Base-by-base conservation (phyloP, 1,139 yeast species). In the Geotrichum candidum region DNA sequence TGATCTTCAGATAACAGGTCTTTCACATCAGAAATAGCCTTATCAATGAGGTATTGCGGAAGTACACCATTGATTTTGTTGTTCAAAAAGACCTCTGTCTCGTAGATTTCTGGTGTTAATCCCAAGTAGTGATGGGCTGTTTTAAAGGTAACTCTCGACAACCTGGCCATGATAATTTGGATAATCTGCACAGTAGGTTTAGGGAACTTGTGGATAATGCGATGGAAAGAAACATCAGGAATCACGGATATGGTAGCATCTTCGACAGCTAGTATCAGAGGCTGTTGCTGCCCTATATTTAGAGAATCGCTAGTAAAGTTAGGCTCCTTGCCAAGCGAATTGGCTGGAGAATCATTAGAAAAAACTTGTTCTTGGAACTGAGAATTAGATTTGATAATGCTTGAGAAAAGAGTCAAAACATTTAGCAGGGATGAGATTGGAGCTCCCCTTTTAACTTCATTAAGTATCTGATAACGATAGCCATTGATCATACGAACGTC, bases 131-230 rank as follows among this genome's bases (percentile, higher is more conserved):
- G 82, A 71, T 92, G 95, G 11, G 95, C 89, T 0, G 97, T 89
- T 70, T 88, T 94, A 75, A 92, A 86, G 0, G 98, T 92, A 9
- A 94, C 97, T 68, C 96, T 83, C 72, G 90, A 90, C 63, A 94
- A 79, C 65, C 96, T 82, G 1, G 96, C 87, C 65, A 92, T 78
- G 22, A 94, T 90, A 84, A 94, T 91, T 66, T 96, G 96, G 7
- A 94, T 95, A 54, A 94, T 91, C 73, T 92, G 97, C 0, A 97
- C 89, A 0, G 97, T 87, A 0, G 97, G 90, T 66, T 88, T 84
- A 7, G 99, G 98, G 70, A 86, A 90, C 68, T 86, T 89, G 50
- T 78, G 72, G 15, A 89, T 88, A 54, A 94, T 82, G 61, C 88
- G 78, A 61, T 84, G 82, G 69, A 94, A 94, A 0, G 98, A 90